Conservation (phyloP, 495 filamentous ascomycete genomes). For the Durotheca rogersii region DNA sequence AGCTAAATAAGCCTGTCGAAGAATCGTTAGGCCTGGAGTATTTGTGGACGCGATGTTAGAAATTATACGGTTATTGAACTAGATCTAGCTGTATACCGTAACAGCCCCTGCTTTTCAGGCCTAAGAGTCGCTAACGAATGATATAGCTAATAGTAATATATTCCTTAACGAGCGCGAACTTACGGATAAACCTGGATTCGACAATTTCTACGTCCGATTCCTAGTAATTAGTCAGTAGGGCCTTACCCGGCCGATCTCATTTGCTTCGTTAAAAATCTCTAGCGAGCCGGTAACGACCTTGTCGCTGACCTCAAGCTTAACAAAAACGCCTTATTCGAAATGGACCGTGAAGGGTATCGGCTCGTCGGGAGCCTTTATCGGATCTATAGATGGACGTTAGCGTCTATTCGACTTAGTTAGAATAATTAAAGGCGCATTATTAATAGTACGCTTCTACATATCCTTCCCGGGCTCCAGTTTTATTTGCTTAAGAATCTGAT, state of each 20-base stretch:
- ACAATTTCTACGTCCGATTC: not conserved
- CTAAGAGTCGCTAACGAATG: not conserved
- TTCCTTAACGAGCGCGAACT: not conserved
- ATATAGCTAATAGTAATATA: not conserved
- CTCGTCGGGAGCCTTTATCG: not conserved
- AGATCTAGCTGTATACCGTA: not conserved
- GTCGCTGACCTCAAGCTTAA: not conserved
- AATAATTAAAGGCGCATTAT: not conserved
- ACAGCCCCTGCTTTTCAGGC: not conserved
- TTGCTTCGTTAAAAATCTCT: not conserved
- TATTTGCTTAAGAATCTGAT: not conserved
- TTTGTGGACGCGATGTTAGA: not conserved
- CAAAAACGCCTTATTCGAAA: not conserved
- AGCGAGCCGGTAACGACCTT: not conserved
- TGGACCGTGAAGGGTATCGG: not conserved
- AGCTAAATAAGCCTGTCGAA: not conserved
- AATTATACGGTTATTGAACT: not conserved
- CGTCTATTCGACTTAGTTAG: not conserved
- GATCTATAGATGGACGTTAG: not conserved
- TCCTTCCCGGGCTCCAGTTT: not conserved
- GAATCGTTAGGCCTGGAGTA: not conserved
- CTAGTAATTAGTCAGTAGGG: not conserved
- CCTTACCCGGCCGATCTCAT: not conserved
- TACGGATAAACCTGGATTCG: not conserved
- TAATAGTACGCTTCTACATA: not conserved